A percentile compares a stretch with the other conserved stretches of the same genome.
phyloP scores from a whole-genome alignment of 176 grass and related monocot genomes.

The maize (Zea mays) region DNA sequence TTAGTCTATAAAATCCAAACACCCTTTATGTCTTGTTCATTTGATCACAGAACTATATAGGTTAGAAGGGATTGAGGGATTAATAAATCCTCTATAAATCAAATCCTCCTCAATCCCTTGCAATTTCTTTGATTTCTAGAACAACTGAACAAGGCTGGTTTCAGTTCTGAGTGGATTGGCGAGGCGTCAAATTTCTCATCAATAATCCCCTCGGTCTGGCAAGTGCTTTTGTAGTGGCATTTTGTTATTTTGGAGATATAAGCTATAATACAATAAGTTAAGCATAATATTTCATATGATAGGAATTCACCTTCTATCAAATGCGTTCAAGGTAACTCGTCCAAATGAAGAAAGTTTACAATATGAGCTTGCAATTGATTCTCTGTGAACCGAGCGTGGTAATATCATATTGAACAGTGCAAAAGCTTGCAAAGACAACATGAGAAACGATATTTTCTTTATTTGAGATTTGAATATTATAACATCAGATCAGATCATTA shows the following conservation, averaged over 20 bases:
- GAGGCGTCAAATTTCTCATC: too few species aligned
- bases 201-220: too few species aligned
- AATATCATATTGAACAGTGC: conserved; percentile 4
- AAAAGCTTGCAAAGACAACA: conserved; percentile 20
- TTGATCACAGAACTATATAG: too few species aligned
- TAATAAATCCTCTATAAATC: too few species aligned
- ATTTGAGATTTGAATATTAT: conserved; percentile 29
- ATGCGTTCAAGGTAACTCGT: background rate
- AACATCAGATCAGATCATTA: conserved; percentile 29
- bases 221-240: background rate
- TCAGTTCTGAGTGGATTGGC: too few species aligned
- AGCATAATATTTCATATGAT: background rate
- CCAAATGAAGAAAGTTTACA: background rate
- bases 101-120: too few species aligned
- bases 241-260: background rate
- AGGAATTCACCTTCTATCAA: background rate
- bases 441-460: conserved; percentile 32
- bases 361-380: background rate
- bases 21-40: too few species aligned
- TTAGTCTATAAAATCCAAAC: too few species aligned
- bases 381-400: background rate
- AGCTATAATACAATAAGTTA: background rate
- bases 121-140: too few species aligned
- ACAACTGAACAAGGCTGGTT: too few species aligned
- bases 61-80: too few species aligned